Base-by-base conservation (phyloP, 768 basidiomycete species). In the Boletus patriciae region DNA sequence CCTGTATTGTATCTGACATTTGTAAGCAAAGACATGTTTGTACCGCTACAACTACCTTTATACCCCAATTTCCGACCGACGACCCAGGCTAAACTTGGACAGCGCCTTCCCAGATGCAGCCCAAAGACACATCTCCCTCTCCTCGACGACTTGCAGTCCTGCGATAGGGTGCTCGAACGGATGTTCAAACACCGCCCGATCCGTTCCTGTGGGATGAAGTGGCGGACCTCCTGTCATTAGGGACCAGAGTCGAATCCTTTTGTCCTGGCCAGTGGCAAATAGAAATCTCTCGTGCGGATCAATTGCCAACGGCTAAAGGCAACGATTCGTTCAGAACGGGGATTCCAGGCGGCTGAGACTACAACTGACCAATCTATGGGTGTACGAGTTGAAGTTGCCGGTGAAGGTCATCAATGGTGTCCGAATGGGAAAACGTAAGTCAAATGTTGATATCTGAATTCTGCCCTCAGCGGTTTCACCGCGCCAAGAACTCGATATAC, bases 211-310 rank as follows among this genome's bases (percentile, higher is more conserved):
- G 21, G 66, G 45, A 54, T 67, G 36, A 38, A 73, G 63, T 21
- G 66, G 58, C 13, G 55, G 58, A 23, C 70, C 71, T 6, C 87
- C 88, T 9, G 78, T 80, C 16, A 70, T 76, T 10, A 91, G 67
- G 12, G 87, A 87, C 90, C 90, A 92, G 3, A 79, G 80, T 23
- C 87, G 82, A 55, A 91, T 78, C 33, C 76, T 77, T 42, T 72
- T 60, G 68, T 92, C 89, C 58, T 84, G 79, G 11, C 88, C 88
- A 0, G 86, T 86, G 10, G 85, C 85, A 56, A 88, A 88, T 18
- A 92, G 64, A 48, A 86, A 80, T 29, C 81, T 74, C 46, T 85
- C 76, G 9, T 68, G 58, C 0, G 83, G 80, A 60, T 90, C 87
- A 18, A 83, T 64, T 1, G 80, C 73, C 7, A 89, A 75, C 6